Base-by-base conservation (phyloP, 495 filamentous ascomycete genomes). In the Hypoxylon trugodes region DNA sequence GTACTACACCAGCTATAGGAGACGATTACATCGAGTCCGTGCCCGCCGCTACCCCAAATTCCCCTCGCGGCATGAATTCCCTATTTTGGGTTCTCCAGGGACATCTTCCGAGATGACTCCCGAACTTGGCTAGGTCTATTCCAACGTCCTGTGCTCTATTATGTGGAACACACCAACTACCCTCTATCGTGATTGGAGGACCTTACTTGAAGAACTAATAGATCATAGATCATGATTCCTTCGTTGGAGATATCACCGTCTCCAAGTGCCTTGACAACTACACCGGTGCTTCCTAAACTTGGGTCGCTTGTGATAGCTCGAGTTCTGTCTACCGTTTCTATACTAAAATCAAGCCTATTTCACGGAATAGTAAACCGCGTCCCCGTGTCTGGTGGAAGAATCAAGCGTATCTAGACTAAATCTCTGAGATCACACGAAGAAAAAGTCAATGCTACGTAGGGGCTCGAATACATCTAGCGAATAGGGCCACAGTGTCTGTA, bases 31-130 rank as follows among this genome's bases (percentile, higher is more conserved):
- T 28, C 48, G 26, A 26, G 28, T 65, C 58, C 59, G 52, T 54
- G 26, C 61, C 56, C 56, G 36, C 47, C 51, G 38, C 19, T 15
- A 58, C 48, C 26, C 48, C 32, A 54, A 47, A 54, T 18, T 32
- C 55, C 59, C 59, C 56, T 52, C 59, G 61, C 63, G 46, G 53
- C 26, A 47, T 65, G 53, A 21, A 28, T 65, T 70, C 46, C 68
- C 68, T 70, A 67, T 61, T 70, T 43, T 48, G 64, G 68, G 30
- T n/a, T 61, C 21, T 54, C 45, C 56, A 51, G 35, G 36, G 13
- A 42, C 25, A 53, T 16, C 43, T 52, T 70, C 68, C 68, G 68
- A 64, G 52, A 58, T 65, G 28, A 54, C 35, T 51, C 2, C 64
- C 60, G 45, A 68, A 70, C 38, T 24, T 25, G 59, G 64, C 41